Conservation (phyloP, 2,329 filamentous ascomycete genomes). For the Cordyceps tenuipes region DNA sequence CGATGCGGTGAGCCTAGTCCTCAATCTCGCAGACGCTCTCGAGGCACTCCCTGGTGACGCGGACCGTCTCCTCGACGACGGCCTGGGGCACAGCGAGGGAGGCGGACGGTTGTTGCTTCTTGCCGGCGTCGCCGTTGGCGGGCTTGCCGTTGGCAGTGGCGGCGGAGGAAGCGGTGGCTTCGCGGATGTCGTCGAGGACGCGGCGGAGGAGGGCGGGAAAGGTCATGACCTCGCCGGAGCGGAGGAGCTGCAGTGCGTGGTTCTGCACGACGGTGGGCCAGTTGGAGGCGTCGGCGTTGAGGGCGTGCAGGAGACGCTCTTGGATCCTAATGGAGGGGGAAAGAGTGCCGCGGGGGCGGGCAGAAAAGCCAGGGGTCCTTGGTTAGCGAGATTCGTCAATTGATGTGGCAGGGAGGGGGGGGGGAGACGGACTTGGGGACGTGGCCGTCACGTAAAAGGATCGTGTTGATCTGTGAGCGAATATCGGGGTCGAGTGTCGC, state of each 20-base stretch:
- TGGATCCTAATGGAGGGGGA: slow-evolving; percentile 47
- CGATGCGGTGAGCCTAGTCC: slow-evolving; percentile 14
- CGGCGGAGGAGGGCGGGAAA: slow-evolving; percentile 54
- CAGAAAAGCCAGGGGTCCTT: no score
- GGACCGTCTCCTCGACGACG: slow-evolving; percentile 56
- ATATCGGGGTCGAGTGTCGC: slow-evolving; percentile 55
- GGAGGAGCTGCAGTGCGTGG: slow-evolving; percentile 52
- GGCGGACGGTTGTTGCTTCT: no score
- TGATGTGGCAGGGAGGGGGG: neutral
- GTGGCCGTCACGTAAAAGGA: slow-evolving; percentile 51
- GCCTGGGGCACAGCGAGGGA: slow-evolving; percentile 37
- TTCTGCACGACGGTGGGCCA: slow-evolving; percentile 54
- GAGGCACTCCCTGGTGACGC: slow-evolving; percentile 49
- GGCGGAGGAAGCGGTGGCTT: slow-evolving; percentile 29
- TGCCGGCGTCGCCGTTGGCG: neutral
- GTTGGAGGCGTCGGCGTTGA: slow-evolving; percentile 51
- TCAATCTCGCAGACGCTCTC: slow-evolving; percentile 39
- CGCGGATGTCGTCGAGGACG: slow-evolving; percentile 53
- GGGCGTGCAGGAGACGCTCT: slow-evolving; percentile 53
- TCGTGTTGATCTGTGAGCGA: slow-evolving; percentile 52
- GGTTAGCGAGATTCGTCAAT: neutral
- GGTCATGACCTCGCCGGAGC: slow-evolving; percentile 49
- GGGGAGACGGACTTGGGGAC: slow-evolving; percentile 42
- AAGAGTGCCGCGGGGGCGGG: no score
- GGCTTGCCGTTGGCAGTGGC: neutral